Conservation (phyloP, 805 yeast genomes). For the Zygotorulaspora florentina region DNA sequence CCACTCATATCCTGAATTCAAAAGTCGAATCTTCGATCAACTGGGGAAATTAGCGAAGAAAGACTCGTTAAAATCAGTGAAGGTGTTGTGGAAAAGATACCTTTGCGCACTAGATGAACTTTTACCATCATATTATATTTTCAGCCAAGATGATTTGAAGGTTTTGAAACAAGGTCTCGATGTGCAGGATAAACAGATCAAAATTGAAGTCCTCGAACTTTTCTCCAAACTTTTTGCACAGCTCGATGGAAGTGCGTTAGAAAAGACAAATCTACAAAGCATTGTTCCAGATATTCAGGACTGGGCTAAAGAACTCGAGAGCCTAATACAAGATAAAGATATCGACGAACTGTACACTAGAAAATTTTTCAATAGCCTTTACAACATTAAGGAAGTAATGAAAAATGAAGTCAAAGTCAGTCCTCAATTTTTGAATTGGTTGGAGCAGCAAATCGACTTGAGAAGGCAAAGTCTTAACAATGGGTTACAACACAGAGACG, state of each 20-base stretch:
- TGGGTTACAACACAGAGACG: conserved; percentile 29
- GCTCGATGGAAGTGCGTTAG: conserved; percentile 3
- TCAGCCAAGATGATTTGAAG: conserved; percentile 14
- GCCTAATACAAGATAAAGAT: conserved; percentile 25
- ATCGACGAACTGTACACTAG: conserved; percentile 42
- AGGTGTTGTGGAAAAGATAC: conserved; percentile 25
- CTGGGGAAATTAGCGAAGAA: conserved; percentile 6
- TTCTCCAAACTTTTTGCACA: conserved; percentile 20
- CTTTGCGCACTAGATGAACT: conserved; percentile 30
- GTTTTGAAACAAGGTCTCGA: conserved; percentile 19
- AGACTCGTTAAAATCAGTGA: not conserved
- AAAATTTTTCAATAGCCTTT: conserved; percentile 39
- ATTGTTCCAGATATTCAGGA: conserved; percentile 14
- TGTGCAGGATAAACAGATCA: conserved; percentile 23
- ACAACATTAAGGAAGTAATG: conserved; percentile 34
- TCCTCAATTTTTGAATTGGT: conserved; percentile 58
- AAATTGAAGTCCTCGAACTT: conserved; percentile 30
- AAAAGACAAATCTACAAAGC: conserved; percentile 14
- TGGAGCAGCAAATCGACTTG: conserved; percentile 43
- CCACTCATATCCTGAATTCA: conserved; percentile 33
- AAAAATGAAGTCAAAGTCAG: conserved; percentile 33
- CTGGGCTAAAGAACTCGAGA: conserved; percentile 29
- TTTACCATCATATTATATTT: conserved; percentile 12
- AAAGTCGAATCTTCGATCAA: conserved; percentile 36
- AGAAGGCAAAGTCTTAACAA: conserved; percentile 27